Evolutionary conservation across 2,329 filamentous ascomycete genomes (phyloP).

Genomic region (Apiospora phragmitis): DNA sequence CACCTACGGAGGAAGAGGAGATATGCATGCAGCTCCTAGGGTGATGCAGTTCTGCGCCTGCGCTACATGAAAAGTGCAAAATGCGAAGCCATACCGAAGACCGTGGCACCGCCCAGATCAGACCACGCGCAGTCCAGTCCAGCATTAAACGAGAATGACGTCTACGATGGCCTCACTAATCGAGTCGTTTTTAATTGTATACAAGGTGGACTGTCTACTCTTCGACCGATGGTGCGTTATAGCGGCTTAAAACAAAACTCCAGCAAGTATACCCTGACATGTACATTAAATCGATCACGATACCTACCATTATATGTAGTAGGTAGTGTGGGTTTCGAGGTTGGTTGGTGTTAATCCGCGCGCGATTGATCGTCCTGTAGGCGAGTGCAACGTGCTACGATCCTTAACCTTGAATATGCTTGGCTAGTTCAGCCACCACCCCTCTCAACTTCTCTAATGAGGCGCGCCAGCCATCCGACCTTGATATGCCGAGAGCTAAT

Average conservation of each 20-base stretch:
- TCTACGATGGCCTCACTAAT: background rate
- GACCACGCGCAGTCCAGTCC: background rate
- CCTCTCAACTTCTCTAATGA: background rate
- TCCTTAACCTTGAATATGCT: constrained; percentile 3
- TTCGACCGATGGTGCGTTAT: background rate
- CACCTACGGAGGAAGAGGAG: background rate
- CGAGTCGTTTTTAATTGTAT: background rate
- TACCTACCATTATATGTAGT: background rate
- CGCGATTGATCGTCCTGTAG: background rate
- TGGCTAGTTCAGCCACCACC: constrained; percentile 1
- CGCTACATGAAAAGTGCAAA: background rate
- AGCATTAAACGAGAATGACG: background rate
- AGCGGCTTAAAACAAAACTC: background rate
- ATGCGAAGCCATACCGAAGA: background rate
- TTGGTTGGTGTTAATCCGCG: background rate
- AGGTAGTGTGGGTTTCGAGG: background rate
- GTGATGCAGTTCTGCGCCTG: background rate
- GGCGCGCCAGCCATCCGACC: background rate
- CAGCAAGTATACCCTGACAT: background rate
- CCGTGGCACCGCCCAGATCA: background rate
- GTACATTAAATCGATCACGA: background rate
- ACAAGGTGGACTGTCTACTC: background rate
- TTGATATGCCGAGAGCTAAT: constrained; percentile 8
- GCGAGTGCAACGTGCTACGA: background rate
- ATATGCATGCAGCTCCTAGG: background rate